Percentiles rank a stretch among this genome's conserved stretches.
Evolutionary conservation across 768 basidiomycete genomes (phyloP).

Genomic region (Hortiboletus flavorubellus): DNA sequence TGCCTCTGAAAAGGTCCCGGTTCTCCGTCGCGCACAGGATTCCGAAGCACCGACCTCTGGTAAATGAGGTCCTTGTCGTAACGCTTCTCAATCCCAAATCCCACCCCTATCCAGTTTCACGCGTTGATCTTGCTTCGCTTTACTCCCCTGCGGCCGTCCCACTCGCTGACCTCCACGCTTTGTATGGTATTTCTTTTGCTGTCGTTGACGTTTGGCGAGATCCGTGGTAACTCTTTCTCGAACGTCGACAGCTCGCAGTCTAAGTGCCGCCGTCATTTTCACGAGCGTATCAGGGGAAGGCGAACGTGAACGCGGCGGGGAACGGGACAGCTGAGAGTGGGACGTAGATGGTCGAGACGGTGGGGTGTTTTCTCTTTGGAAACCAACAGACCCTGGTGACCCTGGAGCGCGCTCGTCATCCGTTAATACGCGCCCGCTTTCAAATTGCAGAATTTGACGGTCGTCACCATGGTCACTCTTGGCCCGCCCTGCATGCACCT

Average conservation of each 20-base stretch:
- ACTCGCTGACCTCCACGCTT: slow-evolving; percentile 60
- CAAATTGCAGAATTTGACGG: slow-evolving; percentile 2
- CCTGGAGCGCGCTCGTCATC: slow-evolving; percentile 1
- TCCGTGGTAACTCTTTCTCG: slow-evolving; percentile 61
- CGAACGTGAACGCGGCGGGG: slow-evolving; percentile 50
- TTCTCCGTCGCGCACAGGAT: slow-evolving; percentile 7
- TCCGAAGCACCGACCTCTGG: slow-evolving; percentile 1
- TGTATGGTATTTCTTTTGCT: slow-evolving; percentile 76
- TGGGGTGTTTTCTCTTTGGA: slow-evolving; percentile 7
- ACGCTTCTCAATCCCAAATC: slow-evolving; percentile 51
- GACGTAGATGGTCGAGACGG: slow-evolving; percentile 28
- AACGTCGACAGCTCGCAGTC: slow-evolving; percentile 39
- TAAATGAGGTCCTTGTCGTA: slow-evolving; percentile 14
- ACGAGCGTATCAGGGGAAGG: slow-evolving; percentile 41
- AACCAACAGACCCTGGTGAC: background rate
- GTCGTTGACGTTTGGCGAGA: slow-evolving; percentile 56
- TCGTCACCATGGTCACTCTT: slow-evolving; percentile 13
- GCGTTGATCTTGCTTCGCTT: slow-evolving; percentile 74
- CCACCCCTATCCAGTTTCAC: slow-evolving; percentile 59
- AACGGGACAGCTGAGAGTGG: slow-evolving; percentile 47
- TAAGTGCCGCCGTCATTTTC: slow-evolving; percentile 42
- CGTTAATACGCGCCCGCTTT: slow-evolving; percentile 7
- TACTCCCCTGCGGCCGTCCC: slow-evolving; percentile 76
- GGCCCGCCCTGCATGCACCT: slow-evolving; percentile 13
- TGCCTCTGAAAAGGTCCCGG: background rate